phyloP scores from a whole-genome alignment of 2,329 filamentous ascomycete species.

The Cladorrhinum sp. region DNA sequence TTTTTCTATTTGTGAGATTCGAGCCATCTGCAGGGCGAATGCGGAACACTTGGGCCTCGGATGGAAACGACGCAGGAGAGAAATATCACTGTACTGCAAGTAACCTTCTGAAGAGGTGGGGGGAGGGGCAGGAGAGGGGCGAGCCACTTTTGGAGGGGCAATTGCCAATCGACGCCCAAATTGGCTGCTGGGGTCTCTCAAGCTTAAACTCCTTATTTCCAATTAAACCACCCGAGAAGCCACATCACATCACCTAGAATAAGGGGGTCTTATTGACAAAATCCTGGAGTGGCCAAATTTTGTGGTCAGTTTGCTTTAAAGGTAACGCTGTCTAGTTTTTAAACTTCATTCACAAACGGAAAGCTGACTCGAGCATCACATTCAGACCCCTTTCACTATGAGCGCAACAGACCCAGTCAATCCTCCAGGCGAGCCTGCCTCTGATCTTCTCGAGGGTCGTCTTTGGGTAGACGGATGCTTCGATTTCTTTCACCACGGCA shows the following conservation, averaged over 20 bases:
- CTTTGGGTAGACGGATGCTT: conserved; percentile 99
- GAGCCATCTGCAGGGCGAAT: neutral
- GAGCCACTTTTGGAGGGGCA: neutral
- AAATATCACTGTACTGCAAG: neutral
- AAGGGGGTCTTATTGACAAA: neutral
- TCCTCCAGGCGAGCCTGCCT: conserved; percentile 48
- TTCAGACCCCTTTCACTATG: conserved; percentile 19
- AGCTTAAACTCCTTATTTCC: neutral
- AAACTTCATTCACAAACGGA: neutral
- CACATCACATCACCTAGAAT: neutral
- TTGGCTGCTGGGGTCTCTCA: conserved; percentile 1
- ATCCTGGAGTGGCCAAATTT: no score
- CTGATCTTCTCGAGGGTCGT: conserved; percentile 62
- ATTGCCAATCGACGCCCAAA: conserved; percentile 3
- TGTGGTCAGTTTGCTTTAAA: no score
- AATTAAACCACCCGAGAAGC: neutral
- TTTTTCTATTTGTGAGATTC: neutral
- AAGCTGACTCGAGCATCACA: neutral
- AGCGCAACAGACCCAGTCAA: conserved; percentile 18
- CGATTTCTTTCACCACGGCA: conserved; percentile 97
- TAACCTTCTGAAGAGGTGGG: neutral
- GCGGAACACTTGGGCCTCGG: no score
- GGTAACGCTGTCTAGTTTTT: no score
- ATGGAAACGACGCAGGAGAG: neutral
- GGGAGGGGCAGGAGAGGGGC: conserved; percentile 4